Evolutionary conservation across 208 protist species (phyloP), one percentile per base, ranked within the genome.

Genomic region (Acanthamoeba sp.): DNA sequence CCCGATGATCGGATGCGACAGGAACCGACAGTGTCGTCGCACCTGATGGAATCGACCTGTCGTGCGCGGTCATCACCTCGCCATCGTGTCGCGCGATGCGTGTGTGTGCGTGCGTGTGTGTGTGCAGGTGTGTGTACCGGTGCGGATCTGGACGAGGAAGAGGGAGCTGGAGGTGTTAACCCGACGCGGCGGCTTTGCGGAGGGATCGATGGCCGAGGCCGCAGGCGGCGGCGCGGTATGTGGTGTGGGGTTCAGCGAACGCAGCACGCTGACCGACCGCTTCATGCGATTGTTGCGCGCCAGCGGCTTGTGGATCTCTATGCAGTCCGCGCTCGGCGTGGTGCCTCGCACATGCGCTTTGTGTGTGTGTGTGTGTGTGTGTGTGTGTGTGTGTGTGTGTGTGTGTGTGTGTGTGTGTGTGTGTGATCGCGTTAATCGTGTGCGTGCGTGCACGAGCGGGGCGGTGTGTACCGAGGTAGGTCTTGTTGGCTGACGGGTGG

Each of bases 1-100:
- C 22, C 80, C 80, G 29, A 88, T 55, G 80, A 88, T 88, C 32
- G 80, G 80, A 24, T 88, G 80, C 27, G 80, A 88, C 10, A 88
- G 80, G 29, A 64, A 62, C 6, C 80, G 42, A 34, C 80, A 88
- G 36, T 88, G 80, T 1, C 80, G 42, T 2, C 80, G 80, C n/a
- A 62, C 80, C 32, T 88, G 80, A 22, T 88, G 80, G 48, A 64
- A 88, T 0, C 80, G 80, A 18, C 80, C 76, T 73, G 52, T 57
- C 50, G 50, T 57, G 50, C 22, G 50, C 14, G 6, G 50, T 57
- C 55, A 27, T 62, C 55, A 62, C 16, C 12, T 27, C 12, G 55
- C 55, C 12, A 12, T 62, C 55, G 34, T 38, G 34, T 24, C 34
- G 29, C 18, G 64, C 20, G 64, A 24, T 16, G 27, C 9, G 64